Percentiles rank a stretch among this genome's conserved stretches.
These are phyloP conservation scores for Nymphaea colorata DNA, from an alignment of 164 flowering plant species.

Conservation along the genomic window DNA sequence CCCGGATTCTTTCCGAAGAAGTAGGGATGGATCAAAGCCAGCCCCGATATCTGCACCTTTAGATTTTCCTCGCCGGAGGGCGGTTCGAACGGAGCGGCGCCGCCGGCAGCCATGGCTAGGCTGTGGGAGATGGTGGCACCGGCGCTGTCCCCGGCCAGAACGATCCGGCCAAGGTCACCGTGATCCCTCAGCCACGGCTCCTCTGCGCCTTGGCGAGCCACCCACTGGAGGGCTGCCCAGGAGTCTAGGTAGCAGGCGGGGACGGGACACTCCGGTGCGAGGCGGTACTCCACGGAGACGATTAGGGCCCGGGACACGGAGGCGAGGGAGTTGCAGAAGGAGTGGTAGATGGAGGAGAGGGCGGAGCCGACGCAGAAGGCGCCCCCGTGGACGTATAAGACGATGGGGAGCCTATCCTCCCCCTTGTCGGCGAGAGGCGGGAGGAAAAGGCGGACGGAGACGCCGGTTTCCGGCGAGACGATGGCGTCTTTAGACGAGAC, in stretches of 20 bases:
- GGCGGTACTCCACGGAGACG: slow-evolving; percentile 6
- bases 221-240: slow-evolving; percentile 3
- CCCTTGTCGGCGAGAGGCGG: neutral
- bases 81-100: neutral
- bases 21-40: neutral
- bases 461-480: neutral
- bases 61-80: neutral
- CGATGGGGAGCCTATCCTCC: slow-evolving; percentile 2
- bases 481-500: slow-evolving; percentile 5
- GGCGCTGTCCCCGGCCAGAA: neutral
- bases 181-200: neutral
- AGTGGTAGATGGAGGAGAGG: neutral
- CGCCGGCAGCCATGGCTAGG: neutral
- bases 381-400: slow-evolving; percentile 6
- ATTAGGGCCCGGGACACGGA: neutral
- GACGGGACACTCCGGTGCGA: slow-evolving; percentile 3
- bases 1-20: neutral
- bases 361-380: slow-evolving; percentile 1
- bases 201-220: neutral
- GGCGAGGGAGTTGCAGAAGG: neutral
- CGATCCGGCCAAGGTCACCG: neutral
- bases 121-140: neutral
- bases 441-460: slow-evolving; percentile 5
- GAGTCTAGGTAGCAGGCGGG: slow-evolving; percentile 5
- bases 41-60: too few species aligned